Evolutionary conservation across 805 yeast species (phyloP).

Genomic region (Saccharomycopsis babjevae): DNA sequence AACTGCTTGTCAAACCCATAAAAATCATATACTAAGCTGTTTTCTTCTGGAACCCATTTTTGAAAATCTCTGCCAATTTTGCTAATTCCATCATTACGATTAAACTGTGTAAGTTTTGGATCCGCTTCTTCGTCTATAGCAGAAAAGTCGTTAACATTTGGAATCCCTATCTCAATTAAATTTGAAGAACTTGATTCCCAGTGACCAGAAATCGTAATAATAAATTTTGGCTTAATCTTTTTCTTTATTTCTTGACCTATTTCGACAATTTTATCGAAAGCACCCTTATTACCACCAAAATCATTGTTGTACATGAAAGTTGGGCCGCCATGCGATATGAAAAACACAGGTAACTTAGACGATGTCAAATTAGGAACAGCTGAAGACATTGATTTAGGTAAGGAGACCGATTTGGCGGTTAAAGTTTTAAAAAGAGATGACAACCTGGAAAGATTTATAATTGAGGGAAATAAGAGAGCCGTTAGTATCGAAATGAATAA

Average conservation of each 20-base stretch:
- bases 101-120: not conserved
- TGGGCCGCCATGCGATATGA: constrained; percentile 80
- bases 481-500: not conserved
- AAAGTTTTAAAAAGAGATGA: not conserved
- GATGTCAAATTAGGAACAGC: not conserved
- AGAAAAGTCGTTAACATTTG: constrained; percentile 20
- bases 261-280: constrained; percentile 39
- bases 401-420: not conserved
- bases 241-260: constrained; percentile 44
- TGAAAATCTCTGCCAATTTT: constrained; percentile 9
- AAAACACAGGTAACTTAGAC: constrained; percentile 42
- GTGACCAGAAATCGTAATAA: constrained; percentile 66
- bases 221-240: constrained; percentile 49
- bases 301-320: constrained; percentile 54
- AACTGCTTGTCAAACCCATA: constrained; percentile 58
- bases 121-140: not conserved
- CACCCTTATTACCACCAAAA: constrained; percentile 46
- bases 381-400: not conserved
- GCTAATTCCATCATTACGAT: not conserved
- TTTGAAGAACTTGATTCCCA: constrained; percentile 47
- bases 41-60: constrained; percentile 28
- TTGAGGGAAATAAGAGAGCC: not conserved
- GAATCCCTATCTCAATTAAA: constrained; percentile 39
- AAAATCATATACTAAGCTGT: constrained; percentile 62
- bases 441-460: not conserved